phyloP scores from a whole-genome alignment of 306 rosid species.

The Potentilla sterilis region DNA sequence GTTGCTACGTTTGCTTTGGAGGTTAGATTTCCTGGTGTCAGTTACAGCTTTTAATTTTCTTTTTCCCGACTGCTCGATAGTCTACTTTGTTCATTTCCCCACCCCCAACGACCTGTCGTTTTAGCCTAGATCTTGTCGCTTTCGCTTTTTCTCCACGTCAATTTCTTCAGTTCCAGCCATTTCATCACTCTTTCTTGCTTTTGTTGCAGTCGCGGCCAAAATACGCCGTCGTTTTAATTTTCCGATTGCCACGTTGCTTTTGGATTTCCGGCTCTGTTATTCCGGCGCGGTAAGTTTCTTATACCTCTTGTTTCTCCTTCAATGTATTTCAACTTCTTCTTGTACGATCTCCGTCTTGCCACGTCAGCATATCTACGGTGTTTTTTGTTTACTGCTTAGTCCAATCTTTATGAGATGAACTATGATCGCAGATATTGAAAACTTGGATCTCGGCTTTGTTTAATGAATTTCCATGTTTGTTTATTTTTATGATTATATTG shows the following conservation, averaged over 20 bases:
- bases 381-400: not conserved
- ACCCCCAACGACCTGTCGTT: too few species aligned
- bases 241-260: not conserved
- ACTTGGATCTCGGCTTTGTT: not conserved
- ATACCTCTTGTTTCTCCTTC: not conserved
- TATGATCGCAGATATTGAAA: not conserved
- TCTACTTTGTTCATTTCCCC: too few species aligned
- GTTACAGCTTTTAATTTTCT: too few species aligned
- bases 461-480: not conserved
- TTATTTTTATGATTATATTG: not conserved
- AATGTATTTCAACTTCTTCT: not conserved
- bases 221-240: not conserved
- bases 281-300: not conserved
- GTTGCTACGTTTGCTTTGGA: not conserved
- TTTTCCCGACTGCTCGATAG: too few species aligned
- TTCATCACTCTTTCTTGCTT: not conserved
- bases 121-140: too few species aligned
- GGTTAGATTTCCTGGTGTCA: too few species aligned
- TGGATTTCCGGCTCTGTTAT: conserved; percentile 10
- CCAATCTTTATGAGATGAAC: not conserved
- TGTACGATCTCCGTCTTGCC: conserved; percentile 17
- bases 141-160: too few species aligned
- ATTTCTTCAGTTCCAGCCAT: too few species aligned
- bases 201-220: not conserved
- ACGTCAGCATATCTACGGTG: conserved; percentile 10